Conservation (phyloP, 1,284 basidiomycete species). For the Cryptococcus sp. region DNA sequence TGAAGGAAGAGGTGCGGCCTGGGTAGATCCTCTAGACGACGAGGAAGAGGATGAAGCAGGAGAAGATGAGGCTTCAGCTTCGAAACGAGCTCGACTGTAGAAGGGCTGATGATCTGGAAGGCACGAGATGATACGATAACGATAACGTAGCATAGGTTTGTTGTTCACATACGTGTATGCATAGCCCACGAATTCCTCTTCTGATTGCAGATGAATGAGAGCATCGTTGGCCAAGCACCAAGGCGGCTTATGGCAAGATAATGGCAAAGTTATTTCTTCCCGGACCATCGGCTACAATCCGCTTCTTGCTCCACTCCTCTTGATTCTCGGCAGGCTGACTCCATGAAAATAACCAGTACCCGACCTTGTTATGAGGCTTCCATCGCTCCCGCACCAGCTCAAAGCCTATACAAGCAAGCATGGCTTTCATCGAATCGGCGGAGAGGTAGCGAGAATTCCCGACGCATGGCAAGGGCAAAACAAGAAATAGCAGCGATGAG, state of each 20-base stretch:
- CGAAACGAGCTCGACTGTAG: too few species aligned
- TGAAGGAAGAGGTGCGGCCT: conserved; percentile 12
- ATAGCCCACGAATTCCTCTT: too few species aligned
- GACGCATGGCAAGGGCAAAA: conserved; percentile 73
- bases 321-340: conserved; percentile 6
- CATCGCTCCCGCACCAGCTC: conserved; percentile 56
- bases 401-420: conserved; percentile 66
- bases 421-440: conserved; percentile 52
- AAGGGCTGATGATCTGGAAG: too few species aligned
- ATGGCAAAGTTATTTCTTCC: conserved; percentile 76
- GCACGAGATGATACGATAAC: too few species aligned
- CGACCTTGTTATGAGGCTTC: conserved; percentile 48
- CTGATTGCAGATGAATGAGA: too few species aligned
- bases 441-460: conserved; percentile 75
- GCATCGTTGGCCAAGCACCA: too few species aligned
- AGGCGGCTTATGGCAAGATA: neutral
- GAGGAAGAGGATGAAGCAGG: too few species aligned
- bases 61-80: too few species aligned
- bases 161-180: too few species aligned
- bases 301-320: conserved; percentile 51
- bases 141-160: too few species aligned
- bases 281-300: conserved; percentile 55
- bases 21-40: conserved; percentile 2
- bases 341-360: conserved; percentile 44
- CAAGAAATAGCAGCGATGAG: conserved; percentile 60